phyloP scores from a whole-genome alignment of 139 green algal species.

The Coelastrella sp. region DNA sequence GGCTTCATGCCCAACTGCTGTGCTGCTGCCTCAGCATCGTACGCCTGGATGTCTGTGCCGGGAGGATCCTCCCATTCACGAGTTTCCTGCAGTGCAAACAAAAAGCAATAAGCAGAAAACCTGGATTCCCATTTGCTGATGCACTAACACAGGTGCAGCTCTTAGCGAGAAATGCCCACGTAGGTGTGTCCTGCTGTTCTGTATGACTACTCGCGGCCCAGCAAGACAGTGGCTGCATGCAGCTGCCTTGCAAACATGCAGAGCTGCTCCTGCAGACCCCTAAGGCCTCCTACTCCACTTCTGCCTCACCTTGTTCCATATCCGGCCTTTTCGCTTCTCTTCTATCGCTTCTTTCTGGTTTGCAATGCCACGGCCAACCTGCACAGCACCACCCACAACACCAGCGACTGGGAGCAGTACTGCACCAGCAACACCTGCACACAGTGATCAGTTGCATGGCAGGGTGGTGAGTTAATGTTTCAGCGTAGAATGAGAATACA shows the following conservation, averaged over 20 bases:
- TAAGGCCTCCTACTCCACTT: neutral
- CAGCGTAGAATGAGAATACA: neutral
- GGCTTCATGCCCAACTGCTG: conserved; percentile 2
- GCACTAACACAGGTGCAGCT: neutral
- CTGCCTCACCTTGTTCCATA: conserved; percentile 82
- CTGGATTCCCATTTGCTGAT: neutral
- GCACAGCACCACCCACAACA: conserved; percentile 70
- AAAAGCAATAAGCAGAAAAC: neutral
- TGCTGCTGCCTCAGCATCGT: conserved; percentile 33
- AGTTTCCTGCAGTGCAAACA: conserved; percentile 25
- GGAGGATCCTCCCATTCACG: conserved; percentile 44
- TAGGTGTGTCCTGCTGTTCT: too few relatives aligned
- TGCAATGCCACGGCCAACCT: conserved; percentile 70
- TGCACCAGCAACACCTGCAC: conserved; percentile 69
- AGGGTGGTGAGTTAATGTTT: neutral
- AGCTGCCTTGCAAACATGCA: neutral
- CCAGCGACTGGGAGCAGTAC: conserved; percentile 88
- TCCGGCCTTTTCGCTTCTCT: conserved; percentile 60
- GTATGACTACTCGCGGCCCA: too few relatives aligned
- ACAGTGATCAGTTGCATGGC: neutral
- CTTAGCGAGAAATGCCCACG: too few relatives aligned
- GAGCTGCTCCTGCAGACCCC: neutral
- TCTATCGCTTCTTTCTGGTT: conserved; percentile 85
- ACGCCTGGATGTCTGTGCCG: conserved; percentile 38
- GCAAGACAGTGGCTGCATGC: too few relatives aligned